Evolutionary conservation across 1,139 yeast genomes (phyloP), one percentile per base, ranked within the genome.

Genomic region (Diutina ranongensis): DNA sequence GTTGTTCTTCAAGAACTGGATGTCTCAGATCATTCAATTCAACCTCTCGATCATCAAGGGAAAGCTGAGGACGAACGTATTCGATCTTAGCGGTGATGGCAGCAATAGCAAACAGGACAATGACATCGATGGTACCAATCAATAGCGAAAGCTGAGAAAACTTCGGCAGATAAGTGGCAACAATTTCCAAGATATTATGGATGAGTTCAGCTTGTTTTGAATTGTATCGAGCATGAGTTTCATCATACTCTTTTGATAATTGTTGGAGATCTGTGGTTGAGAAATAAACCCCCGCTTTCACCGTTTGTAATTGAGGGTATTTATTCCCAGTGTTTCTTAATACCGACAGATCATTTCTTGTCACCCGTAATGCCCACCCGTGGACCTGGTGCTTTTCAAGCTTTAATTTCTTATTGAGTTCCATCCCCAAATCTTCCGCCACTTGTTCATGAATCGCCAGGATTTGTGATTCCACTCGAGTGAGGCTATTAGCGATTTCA

Each of bases 281-380:
- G 66, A 92, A 92, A 60, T 72, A 87, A 2, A 89, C 92, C 48
- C 98, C 98, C 1, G 96, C 95, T 60, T 92, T 92, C 33, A 87
- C 94, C 0, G 97, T 88, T 46, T 88, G 86, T 32, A 89, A 68
- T 59, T 92, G 97, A 46, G 72, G 72, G 58, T 83, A 92, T 45
- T 74, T 72, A 40, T 70, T 69, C 35, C 71, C 73, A 8, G 64
- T 54, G 38, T 79, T 80, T 55, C 97, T 74, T 49, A 92, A 68
- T 19, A 83, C 83, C 10, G 80, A 71, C 2, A 95, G 89, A 57
- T 89, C 97, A 47, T 78, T 86, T 61, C 98, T 76, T 0, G 97
- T 89, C 20, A 92, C 76, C 54, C 97, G 72, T 70, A 89, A 77
- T 59, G 96, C 87, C 94, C 95, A 89, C 12, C 97, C 97, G 60